Percentiles rank a stretch among this genome's conserved stretches.
These are phyloP conservation scores for Chlorella sp. DNA, from an alignment of 139 green algal species.

Conservation along the genomic window DNA sequence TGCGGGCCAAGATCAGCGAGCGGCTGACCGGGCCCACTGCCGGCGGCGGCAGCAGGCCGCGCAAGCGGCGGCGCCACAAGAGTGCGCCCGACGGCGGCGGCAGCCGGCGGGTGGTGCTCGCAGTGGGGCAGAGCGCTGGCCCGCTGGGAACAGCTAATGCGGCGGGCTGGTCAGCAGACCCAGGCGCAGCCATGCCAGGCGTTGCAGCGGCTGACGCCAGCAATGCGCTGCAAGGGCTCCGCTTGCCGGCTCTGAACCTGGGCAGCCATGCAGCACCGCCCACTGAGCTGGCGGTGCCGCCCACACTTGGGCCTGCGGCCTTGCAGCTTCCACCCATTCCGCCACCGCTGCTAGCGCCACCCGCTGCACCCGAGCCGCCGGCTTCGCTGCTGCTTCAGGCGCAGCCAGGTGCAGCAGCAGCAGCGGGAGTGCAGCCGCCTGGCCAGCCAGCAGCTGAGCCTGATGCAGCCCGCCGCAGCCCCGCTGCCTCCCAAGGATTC, in stretches of 20 bases:
- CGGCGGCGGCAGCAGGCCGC: not conserved
- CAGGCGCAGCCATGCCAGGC: not conserved
- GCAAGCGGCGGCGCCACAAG: not conserved
- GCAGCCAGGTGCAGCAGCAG: not conserved
- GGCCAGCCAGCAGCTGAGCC: not conserved
- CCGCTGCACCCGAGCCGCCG: too few relatives aligned
- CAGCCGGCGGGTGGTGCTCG: not conserved
- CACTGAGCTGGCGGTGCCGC: too few relatives aligned
- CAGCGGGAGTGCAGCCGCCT: not conserved
- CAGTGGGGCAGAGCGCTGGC: not conserved
- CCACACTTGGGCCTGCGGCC: too few relatives aligned
- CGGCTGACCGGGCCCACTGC: not conserved
- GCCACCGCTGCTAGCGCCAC: too few relatives aligned
- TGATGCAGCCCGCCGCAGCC: not conserved
- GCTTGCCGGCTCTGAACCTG: not conserved
- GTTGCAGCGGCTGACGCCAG: not conserved
- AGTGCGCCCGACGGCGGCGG: not conserved
- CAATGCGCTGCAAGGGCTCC: too few relatives aligned
- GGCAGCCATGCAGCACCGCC: not conserved
- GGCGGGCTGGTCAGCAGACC: not conserved
- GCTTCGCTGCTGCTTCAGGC: too few relatives aligned
- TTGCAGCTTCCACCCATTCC: too few relatives aligned
- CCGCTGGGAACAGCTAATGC: not conserved
- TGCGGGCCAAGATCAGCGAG: conserved; percentile 20
- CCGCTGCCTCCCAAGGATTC: not conserved